A percentile compares a stretch with the other conserved stretches of the same genome.
phyloP scores from a whole-genome alignment of 2,329 filamentous ascomycete genomes.

The Talaromyces sp. region DNA sequence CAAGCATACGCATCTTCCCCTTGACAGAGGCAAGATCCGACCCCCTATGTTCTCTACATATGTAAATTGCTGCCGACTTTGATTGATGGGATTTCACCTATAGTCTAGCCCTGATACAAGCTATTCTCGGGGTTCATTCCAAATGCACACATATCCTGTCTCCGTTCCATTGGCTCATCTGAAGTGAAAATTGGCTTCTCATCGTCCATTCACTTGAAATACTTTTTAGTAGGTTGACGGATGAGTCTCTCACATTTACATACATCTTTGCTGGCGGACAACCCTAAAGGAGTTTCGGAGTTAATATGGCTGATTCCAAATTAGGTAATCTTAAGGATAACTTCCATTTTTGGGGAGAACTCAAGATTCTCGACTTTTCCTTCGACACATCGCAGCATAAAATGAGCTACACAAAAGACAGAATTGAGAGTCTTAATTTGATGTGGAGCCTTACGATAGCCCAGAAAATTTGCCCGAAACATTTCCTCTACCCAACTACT shows the following conservation, averaged over 20 bases:
- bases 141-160: not conserved
- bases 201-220: not conserved
- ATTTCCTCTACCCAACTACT: not conserved
- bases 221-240: not conserved
- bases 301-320: not conserved
- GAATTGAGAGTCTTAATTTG: not conserved
- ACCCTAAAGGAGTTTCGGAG: not conserved
- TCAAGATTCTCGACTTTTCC: not conserved
- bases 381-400: not conserved
- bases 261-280: not conserved
- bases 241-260: not conserved
- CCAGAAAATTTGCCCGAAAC: not conserved
- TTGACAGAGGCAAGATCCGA: too few relatives aligned
- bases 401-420: not conserved
- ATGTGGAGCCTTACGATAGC: not conserved
- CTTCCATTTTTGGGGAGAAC: not conserved
- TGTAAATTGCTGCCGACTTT: too few relatives aligned
- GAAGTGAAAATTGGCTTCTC: not conserved
- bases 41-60: too few relatives aligned
- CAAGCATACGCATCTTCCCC: too few relatives aligned
- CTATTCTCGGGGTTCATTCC: not conserved
- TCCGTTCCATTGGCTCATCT: not conserved
- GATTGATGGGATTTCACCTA: not conserved
- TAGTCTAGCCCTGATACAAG: not conserved
- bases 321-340: not conserved